A percentile compares a stretch with the other conserved stretches of the same genome.
Evolutionary conservation across 2,329 filamentous ascomycete genomes (phyloP).

Genomic region (Colletotrichum costaricense): DNA sequence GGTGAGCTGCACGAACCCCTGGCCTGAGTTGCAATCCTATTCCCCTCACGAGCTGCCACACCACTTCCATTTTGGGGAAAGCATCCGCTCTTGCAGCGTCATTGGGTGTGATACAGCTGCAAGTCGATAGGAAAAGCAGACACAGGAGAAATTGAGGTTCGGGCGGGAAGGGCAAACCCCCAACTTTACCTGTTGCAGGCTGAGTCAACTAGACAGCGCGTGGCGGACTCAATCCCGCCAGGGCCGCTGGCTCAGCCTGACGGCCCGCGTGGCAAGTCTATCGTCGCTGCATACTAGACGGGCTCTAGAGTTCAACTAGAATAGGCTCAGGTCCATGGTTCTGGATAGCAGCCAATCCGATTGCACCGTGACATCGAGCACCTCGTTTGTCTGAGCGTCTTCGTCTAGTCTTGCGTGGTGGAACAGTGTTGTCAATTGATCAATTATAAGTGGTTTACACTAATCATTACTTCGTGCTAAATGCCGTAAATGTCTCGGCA

Average conservation of each 20-base stretch:
- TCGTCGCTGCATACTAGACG: background rate
- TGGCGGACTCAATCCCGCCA: background rate
- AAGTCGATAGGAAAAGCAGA: background rate
- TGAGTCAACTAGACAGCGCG: background rate
- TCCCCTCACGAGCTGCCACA: conserved; percentile 13
- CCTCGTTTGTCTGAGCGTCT: background rate
- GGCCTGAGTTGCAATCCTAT: background rate
- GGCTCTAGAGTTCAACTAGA: background rate
- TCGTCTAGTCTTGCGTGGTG: background rate
- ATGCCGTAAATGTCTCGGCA: background rate
- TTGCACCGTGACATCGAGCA: background rate
- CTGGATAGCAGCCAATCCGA: background rate
- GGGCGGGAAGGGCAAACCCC: background rate
- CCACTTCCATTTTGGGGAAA: conserved; percentile 10
- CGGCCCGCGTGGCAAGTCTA: conserved; percentile 4
- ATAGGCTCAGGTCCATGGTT: background rate
- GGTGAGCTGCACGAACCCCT: conserved; percentile 17
- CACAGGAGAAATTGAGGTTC: background rate
- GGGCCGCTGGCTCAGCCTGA: background rate
- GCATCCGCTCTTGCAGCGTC: conserved; percentile 21
- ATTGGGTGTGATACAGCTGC: conserved; percentile 11
- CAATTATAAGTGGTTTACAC: background rate
- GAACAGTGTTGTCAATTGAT: background rate
- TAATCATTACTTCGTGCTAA: background rate
- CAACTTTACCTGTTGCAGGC: background rate